phyloP scores from a whole-genome alignment of 2,329 filamentous ascomycete species.

The Aureobasidium leucospermi region DNA sequence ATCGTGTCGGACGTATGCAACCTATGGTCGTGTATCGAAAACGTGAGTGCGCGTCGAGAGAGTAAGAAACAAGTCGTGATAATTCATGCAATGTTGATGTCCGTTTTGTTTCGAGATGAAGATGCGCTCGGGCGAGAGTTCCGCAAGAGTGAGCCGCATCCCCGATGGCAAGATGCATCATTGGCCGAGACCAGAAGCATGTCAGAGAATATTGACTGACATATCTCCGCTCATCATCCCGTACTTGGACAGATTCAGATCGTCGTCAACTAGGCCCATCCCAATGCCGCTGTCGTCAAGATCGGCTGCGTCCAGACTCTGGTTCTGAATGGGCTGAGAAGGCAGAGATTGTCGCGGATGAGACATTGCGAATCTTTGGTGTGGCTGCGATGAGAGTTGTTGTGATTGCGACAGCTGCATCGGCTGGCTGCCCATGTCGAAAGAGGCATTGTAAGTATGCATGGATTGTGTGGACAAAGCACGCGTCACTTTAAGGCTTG shows the following conservation, averaged over 20 bases:
- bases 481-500: constrained; percentile 14
- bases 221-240: constrained; percentile 7
- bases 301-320: constrained; percentile 23
- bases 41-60: constrained; percentile 1
- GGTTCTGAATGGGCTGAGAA: constrained; percentile 13
- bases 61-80: constrained; percentile 12
- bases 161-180: neutral
- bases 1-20: constrained; percentile 1
- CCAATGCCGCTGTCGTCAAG: constrained; percentile 33
- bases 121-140: neutral
- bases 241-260: constrained; percentile 19
- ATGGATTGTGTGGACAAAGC: constrained; percentile 16
- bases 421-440: constrained; percentile 10
- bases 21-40: neutral
- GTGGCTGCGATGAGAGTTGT: constrained; percentile 13
- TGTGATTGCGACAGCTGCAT: constrained; percentile 17
- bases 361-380: constrained; percentile 4
- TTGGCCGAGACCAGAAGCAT: neutral
- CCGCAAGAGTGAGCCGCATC: neutral
- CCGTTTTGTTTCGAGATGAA: neutral
- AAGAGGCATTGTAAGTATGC: constrained; percentile 11
- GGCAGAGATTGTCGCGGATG: constrained; percentile 16
- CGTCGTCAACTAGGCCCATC: constrained; percentile 30
- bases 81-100: constrained; percentile 5
- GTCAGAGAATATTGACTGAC: constrained; percentile 8